Evolutionary conservation across 305 asterid species (phyloP).

Genomic region (Fraxinus angustifolia): DNA sequence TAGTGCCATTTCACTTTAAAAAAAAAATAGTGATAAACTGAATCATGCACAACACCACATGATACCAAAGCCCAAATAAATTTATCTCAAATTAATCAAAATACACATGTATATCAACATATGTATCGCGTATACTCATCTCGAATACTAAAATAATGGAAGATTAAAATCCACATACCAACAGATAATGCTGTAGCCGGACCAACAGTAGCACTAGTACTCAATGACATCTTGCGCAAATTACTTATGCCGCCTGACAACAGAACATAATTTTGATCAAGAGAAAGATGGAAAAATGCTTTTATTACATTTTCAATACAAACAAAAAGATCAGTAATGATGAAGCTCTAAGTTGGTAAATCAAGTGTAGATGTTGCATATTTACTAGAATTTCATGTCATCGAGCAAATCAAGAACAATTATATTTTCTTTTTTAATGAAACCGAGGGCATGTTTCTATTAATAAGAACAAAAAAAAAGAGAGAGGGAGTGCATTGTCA

Average conservation of each 20-base stretch:
- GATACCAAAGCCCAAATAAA: neutral
- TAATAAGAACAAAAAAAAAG: neutral
- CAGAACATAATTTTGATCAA: neutral
- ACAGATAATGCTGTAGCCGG: slow-evolving; percentile 24
- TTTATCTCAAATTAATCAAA: neutral
- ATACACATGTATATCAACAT: neutral
- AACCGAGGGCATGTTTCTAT: neutral
- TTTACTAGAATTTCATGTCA: neutral
- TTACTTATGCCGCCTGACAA: slow-evolving; percentile 21
- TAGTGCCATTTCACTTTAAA: neutral
- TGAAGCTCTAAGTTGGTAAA: slow-evolving; percentile 2
- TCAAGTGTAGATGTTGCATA: neutral
- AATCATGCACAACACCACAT: neutral
- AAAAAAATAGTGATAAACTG: neutral
- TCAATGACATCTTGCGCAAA: slow-evolving; percentile 24
- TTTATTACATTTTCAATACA: neutral
- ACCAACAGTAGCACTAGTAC: slow-evolving; percentile 22
- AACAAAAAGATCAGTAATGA: neutral
- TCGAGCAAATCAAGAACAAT: neutral
- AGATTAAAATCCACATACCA: slow-evolving; percentile 24
- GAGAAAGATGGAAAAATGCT: neutral
- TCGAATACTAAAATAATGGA: neutral
- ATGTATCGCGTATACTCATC: neutral
- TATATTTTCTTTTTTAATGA: neutral
- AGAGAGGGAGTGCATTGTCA: neutral